A percentile compares a stretch with the other conserved stretches of the same genome.
Conservation (phyloP, 2,329 filamentous ascomycete species). For the Teratosphaeria destructans region DNA sequence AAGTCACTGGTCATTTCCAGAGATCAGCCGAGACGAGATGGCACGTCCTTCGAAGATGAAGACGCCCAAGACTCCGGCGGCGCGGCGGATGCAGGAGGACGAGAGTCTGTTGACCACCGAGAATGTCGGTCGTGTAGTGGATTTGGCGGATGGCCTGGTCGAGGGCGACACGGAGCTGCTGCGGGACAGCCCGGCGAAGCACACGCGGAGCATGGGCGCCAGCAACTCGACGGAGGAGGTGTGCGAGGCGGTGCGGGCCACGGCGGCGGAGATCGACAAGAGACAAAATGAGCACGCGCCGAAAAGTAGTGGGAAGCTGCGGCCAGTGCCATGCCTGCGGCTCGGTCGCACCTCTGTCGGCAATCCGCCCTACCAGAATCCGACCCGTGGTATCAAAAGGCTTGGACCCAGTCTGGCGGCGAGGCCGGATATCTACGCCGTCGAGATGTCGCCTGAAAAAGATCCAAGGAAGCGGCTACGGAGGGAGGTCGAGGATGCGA, state of each 20-base stretch:
- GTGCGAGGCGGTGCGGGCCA: background rate
- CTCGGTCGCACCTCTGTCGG: background rate
- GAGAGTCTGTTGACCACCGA: background rate
- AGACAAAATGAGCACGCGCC: background rate
- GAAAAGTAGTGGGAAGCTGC: constrained; percentile 1
- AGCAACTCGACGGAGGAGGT: constrained; percentile 1
- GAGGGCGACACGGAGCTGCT: background rate
- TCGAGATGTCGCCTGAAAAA: constrained; percentile 1
- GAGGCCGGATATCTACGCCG: constrained; percentile 3
- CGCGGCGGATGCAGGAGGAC: background rate
- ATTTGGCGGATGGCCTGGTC: background rate
- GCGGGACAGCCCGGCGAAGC: background rate
- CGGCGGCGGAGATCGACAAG: background rate
- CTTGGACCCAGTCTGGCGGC: background rate
- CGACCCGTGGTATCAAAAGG: background rate
- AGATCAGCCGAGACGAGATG: background rate
- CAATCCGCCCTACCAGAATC: background rate
- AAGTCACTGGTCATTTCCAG: background rate
- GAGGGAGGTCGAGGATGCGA: background rate
- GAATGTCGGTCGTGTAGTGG: background rate
- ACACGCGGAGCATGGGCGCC: background rate
- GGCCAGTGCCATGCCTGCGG: background rate
- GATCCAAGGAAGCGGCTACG: background rate
- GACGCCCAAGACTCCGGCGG: constrained; percentile 1
- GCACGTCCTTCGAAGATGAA: background rate